Evolutionary conservation across 495 filamentous ascomycete genomes (phyloP).

Genomic region (Zalerion maritima): DNA sequence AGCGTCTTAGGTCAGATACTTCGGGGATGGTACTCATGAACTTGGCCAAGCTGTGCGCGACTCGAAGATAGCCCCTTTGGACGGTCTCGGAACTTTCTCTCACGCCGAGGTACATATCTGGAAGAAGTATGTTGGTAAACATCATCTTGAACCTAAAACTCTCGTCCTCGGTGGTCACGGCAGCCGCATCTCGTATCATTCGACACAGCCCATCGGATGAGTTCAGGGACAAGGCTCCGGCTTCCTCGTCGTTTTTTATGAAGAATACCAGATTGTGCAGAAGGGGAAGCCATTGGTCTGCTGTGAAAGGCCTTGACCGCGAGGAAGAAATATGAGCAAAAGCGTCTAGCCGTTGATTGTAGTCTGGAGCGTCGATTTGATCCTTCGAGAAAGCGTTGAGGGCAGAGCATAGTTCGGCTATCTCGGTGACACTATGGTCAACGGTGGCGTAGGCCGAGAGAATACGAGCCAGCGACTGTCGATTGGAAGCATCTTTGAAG

Average conservation of each 20-base stretch:
- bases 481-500: conserved; percentile 64
- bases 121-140: conserved; percentile 48
- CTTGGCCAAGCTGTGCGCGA: conserved; percentile 65
- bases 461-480: conserved; percentile 56
- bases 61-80: conserved; percentile 59
- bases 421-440: conserved; percentile 42
- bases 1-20: conserved; percentile 57
- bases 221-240: conserved; percentile 65
- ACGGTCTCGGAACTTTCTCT: conserved; percentile 70
- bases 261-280: conserved; percentile 82
- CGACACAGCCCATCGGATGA: conserved; percentile 65
- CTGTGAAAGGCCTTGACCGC: conserved; percentile 34
- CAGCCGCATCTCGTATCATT: conserved; percentile 44
- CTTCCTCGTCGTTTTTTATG: conserved; percentile 74
- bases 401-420: conserved; percentile 57
- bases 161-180: conserved; percentile 25
- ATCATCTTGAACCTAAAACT: conserved; percentile 24
- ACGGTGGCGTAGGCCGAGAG: conserved; percentile 50
- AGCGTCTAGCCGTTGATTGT: conserved; percentile 61
- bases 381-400: conserved; percentile 60
- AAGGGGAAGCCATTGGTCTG: conserved; percentile 82
- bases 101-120: conserved; percentile 59
- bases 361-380: conserved; percentile 72
- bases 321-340: conserved; percentile 58
- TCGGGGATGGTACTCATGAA: conserved; percentile 50